Percentiles rank a stretch among this genome's conserved stretches.
Conservation (phyloP, 2,329 filamentous ascomycete genomes). For the Didymella sp. region DNA sequence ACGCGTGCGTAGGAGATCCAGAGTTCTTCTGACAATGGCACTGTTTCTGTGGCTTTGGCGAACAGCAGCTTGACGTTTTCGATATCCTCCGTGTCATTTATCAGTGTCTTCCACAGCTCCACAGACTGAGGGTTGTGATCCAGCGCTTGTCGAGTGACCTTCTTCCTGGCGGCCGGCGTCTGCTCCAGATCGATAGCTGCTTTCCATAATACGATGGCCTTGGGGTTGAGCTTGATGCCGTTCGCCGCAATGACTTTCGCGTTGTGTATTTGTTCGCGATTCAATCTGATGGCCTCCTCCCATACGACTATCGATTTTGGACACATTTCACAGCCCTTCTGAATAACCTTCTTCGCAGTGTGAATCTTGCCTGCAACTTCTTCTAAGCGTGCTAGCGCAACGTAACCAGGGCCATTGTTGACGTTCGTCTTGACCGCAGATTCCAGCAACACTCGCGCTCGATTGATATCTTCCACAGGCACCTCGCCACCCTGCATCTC, state of each 20-base stretch:
- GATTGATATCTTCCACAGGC: slow-evolving; percentile 87
- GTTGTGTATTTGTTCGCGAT: slow-evolving; percentile 77
- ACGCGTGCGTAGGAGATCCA: slow-evolving; percentile 93
- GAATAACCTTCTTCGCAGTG: slow-evolving; percentile 85
- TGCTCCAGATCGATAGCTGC: slow-evolving; percentile 93
- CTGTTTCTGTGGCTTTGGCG: slow-evolving; percentile 93
- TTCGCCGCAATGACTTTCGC: slow-evolving; percentile 94
- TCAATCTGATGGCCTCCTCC: slow-evolving; percentile 93
- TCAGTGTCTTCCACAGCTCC: slow-evolving; percentile 95
- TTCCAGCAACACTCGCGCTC: slow-evolving; percentile 88
- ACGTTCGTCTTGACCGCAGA: slow-evolving; percentile 98
- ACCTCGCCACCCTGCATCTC: slow-evolving; percentile 80
- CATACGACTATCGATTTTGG: slow-evolving; percentile 95
- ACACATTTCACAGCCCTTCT: slow-evolving; percentile 86
- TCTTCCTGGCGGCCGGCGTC: slow-evolving; percentile 83
- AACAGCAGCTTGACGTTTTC: slow-evolving; percentile 87
- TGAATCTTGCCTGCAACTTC: slow-evolving; percentile 92
- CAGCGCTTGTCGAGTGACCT: slow-evolving; percentile 87
- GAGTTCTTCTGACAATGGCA: slow-evolving; percentile 89
- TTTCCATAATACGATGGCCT: slow-evolving; percentile 89
- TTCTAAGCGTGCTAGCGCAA: slow-evolving; percentile 90
- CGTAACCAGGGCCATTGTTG: slow-evolving; percentile 93
- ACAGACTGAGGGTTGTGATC: slow-evolving; percentile 95
- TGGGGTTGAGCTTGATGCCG: slow-evolving; percentile 89
- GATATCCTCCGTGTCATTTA: slow-evolving; percentile 91